phyloP scores from a whole-genome alignment of 169 alveolate genomes.

The Babesia ovata region DNA sequence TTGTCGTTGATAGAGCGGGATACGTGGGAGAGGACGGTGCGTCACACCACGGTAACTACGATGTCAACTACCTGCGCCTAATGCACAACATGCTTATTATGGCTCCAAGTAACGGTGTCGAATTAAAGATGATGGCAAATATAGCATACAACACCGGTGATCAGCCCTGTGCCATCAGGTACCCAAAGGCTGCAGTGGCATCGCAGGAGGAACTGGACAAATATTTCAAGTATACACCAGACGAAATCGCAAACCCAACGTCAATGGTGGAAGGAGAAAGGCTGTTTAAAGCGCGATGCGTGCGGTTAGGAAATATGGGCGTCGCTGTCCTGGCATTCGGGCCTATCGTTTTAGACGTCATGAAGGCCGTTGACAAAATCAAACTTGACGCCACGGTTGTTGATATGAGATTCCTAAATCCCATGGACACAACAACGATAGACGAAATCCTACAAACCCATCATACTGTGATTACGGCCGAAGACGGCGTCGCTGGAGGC shows the following conservation, averaged over 20 bases:
- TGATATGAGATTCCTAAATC: conserved; percentile 73
- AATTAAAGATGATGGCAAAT: conserved; percentile 62
- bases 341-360: conserved; percentile 36
- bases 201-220: conserved; percentile 10
- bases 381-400: conserved; percentile 58
- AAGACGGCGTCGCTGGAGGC: conserved; percentile 77
- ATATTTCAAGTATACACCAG: conserved; percentile 9
- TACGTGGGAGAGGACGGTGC: conserved; percentile 86
- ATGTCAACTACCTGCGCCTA: conserved; percentile 76
- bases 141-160: conserved; percentile 28
- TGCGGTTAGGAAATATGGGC: conserved; percentile 40
- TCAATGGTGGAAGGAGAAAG: not conserved
- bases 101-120: conserved; percentile 82
- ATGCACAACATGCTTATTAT: conserved; percentile 77
- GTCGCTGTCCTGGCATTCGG: conserved; percentile 61
- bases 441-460: conserved; percentile 35
- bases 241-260: conserved; percentile 20
- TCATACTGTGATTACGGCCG: conserved; percentile 62
- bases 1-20: conserved; percentile 83
- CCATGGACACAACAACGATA: conserved; percentile 62
- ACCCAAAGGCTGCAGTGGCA: conserved; percentile 42
- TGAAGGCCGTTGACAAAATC: conserved; percentile 42
- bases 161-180: conserved; percentile 52
- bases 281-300: conserved; percentile 4
- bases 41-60: conserved; percentile 88